A percentile compares a stretch with the other conserved stretches of the same genome.
phyloP scores from a whole-genome alignment of 2,329 filamentous ascomycete genomes.

The Torrubiella hemipterigena region DNA sequence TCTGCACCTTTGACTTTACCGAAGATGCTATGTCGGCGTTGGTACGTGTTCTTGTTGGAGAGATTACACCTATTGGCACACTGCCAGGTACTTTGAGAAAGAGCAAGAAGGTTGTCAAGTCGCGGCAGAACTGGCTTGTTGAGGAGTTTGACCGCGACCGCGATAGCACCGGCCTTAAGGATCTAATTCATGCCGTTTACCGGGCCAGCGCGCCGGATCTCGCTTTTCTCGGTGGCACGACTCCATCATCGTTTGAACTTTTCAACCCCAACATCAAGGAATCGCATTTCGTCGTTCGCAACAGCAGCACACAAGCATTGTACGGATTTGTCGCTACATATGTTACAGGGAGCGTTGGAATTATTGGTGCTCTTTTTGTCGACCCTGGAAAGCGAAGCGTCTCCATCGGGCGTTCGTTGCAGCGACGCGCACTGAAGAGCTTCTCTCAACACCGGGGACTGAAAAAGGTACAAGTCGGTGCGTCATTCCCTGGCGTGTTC shows the following conservation, averaged over 20 bases:
- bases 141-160: constrained; percentile 75
- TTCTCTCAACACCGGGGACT: constrained; percentile 59
- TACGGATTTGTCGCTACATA: constrained; percentile 93
- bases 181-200: constrained; percentile 59
- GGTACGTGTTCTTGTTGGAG: constrained; percentile 73
- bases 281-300: constrained; percentile 82
- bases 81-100: constrained; percentile 68
- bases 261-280: constrained; percentile 61
- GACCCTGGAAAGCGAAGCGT: constrained; percentile 77
- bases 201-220: constrained; percentile 55
- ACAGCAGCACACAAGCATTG: constrained; percentile 80
- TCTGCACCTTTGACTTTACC: constrained; percentile 94
- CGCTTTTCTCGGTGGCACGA: constrained; percentile 57
- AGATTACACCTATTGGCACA: constrained; percentile 47
- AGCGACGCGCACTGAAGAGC: constrained; percentile 70
- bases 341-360: constrained; percentile 58
- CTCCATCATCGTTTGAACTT: constrained; percentile 65
- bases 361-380: constrained; percentile 79
- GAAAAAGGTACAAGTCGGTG: constrained; percentile 71
- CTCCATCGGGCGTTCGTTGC: constrained; percentile 81
- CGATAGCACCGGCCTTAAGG: constrained; percentile 61
- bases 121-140: constrained; percentile 90
- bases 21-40: constrained; percentile 80
- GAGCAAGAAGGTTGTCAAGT: constrained; percentile 76
- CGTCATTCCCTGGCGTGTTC: constrained; percentile 73